Percentiles rank a stretch among this genome's conserved stretches.
These are phyloP conservation scores for Sporothrix schenckii DNA, from an alignment of 2,329 filamentous ascomycete species.

Conservation along the genomic window DNA sequence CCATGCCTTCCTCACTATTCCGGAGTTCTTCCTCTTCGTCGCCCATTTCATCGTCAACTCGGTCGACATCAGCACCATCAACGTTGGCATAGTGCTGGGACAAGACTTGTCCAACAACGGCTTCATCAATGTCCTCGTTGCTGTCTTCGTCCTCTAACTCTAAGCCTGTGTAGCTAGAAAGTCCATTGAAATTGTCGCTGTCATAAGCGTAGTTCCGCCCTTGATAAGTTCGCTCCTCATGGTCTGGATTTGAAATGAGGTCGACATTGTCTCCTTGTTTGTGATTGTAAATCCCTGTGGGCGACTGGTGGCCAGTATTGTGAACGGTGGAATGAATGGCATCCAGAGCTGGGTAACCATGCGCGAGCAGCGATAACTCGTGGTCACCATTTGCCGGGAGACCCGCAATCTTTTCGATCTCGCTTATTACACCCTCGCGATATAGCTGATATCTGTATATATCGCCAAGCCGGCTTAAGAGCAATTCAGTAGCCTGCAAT, in stretches of 20 bases:
- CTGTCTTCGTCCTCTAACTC: not conserved
- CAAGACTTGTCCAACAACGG: constrained; percentile 37
- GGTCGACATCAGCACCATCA: constrained; percentile 38
- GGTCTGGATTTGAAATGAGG: constrained; percentile 38
- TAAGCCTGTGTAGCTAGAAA: not conserved
- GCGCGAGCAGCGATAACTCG: not conserved
- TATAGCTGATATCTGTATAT: constrained; percentile 97
- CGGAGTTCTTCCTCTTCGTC: constrained; percentile 45
- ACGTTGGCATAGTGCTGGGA: constrained; percentile 33
- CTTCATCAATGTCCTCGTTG: constrained; percentile 26
- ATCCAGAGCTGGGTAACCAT: not conserved
- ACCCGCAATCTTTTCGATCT: constrained; percentile 79
- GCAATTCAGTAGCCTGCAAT: constrained; percentile 83
- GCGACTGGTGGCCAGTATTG: not conserved
- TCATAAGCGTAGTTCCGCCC: not conserved
- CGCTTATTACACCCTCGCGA: constrained; percentile 89
- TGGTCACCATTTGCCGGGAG: constrained; percentile 36
- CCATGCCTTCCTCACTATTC: constrained; percentile 46
- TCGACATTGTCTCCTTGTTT: not conserved
- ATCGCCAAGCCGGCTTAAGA: constrained; percentile 78
- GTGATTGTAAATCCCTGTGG: not conserved
- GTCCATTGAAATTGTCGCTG: not conserved
- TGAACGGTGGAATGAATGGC: not conserved
- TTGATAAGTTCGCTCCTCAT: constrained; percentile 6
- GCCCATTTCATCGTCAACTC: constrained; percentile 44